phyloP scores from a whole-genome alignment of 139 green algal species.

The Closterium sp. region DNA sequence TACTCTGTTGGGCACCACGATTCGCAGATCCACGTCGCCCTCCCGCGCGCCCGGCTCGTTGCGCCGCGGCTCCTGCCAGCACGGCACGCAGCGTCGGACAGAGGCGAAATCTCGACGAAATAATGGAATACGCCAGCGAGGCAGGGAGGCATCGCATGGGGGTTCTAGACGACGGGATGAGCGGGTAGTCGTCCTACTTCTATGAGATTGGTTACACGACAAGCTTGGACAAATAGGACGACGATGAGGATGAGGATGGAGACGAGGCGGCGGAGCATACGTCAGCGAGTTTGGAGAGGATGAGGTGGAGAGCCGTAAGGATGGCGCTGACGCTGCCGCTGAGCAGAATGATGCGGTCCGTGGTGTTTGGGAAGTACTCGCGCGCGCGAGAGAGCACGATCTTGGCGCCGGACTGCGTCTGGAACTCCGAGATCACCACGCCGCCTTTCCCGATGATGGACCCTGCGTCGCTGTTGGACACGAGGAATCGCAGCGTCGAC shows the following conservation, averaged over 20 bases:
- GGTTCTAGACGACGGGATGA: too few relatives aligned
- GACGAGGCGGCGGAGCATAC: slow-evolving; percentile 2
- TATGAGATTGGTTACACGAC: background rate
- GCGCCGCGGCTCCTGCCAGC: background rate
- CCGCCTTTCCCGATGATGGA: slow-evolving; percentile 74
- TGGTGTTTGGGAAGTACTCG: slow-evolving; percentile 63
- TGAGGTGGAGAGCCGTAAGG: slow-evolving; percentile 75
- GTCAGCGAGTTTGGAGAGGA: slow-evolving; percentile 68
- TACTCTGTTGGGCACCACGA: slow-evolving; percentile 72
- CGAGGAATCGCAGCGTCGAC: slow-evolving; percentile 59
- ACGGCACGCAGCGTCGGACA: background rate
- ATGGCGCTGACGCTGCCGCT: slow-evolving; percentile 69
- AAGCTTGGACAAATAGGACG: background rate
- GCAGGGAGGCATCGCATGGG: background rate
- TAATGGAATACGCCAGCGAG: background rate
- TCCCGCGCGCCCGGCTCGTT: background rate
- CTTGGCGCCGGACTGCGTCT: slow-evolving; percentile 61
- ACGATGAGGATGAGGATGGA: background rate
- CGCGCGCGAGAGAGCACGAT: slow-evolving; percentile 68
- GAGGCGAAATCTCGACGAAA: background rate
- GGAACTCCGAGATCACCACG: slow-evolving; percentile 73
- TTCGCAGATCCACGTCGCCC: slow-evolving; percentile 53
- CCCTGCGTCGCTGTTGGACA: slow-evolving; percentile 70
- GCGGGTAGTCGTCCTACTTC: background rate
- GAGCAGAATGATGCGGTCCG: slow-evolving; percentile 75